Conservation (phyloP, 148 eudicot genomes). For the Fallopia convolvulus region DNA sequence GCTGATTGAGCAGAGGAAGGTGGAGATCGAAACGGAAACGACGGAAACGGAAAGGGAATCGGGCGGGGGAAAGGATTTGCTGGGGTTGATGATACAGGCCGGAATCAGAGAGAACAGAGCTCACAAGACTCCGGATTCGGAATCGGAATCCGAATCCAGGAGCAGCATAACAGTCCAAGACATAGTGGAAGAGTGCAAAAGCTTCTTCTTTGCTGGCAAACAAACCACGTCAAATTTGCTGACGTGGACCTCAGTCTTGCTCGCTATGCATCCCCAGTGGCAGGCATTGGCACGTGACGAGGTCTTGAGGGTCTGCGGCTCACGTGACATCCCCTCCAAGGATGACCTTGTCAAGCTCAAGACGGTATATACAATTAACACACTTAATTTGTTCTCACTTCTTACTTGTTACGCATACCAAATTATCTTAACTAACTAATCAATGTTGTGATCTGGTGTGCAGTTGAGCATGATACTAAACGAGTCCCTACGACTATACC, state of each 20-base stretch:
- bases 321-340: constrained; percentile 88
- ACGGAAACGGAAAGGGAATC: constrained; percentile 6
- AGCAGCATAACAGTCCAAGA: constrained; percentile 45
- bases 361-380: constrained; percentile 42
- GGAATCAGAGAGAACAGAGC: constrained; percentile 25
- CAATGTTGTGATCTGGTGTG: constrained; percentile 24
- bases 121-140: not conserved
- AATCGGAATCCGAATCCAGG: constrained; percentile 1
- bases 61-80: constrained; percentile 43
- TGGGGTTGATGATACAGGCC: constrained; percentile 90
- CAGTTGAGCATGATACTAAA: constrained; percentile 88
- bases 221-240: constrained; percentile 91
- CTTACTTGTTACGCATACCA: not conserved
- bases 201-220: constrained; percentile 90
- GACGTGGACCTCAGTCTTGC: constrained; percentile 84
- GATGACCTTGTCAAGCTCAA: constrained; percentile 82
- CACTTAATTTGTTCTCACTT: not conserved
- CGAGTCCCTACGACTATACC: constrained; percentile 71
- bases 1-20: constrained; percentile 48
- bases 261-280: constrained; percentile 95
- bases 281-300: constrained; percentile 95
- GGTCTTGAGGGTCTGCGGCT: constrained; percentile 63
- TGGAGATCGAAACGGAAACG: constrained; percentile 4
- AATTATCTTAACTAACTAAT: not conserved
- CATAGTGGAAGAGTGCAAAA: constrained; percentile 96